Evolutionary conservation across 805 yeast species (phyloP).

Genomic region (Metschnikowia koreensis): DNA sequence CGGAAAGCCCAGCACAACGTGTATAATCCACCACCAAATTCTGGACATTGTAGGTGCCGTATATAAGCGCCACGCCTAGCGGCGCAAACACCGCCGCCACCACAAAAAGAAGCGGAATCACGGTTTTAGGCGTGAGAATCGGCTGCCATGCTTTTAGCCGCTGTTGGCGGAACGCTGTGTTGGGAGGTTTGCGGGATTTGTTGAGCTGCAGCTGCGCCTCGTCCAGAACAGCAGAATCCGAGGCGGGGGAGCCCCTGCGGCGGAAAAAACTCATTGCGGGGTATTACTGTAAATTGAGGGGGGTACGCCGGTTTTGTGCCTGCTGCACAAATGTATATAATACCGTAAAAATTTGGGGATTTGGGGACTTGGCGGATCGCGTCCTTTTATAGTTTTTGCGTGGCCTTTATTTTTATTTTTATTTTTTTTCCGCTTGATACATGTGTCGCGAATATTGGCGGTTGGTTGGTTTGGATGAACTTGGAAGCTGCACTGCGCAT

Average conservation of each 20-base stretch:
- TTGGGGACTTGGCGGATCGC: not conserved
- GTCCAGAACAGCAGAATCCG: slow-evolving; percentile 18
- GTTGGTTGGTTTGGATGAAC: too few species aligned
- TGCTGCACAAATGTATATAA: too few species aligned
- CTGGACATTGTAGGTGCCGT: slow-evolving; percentile 78
- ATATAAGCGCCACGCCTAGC: slow-evolving; percentile 79
- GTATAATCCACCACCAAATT: slow-evolving; percentile 74
- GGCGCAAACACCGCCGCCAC: slow-evolving; percentile 84
- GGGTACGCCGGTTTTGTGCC: not conserved
- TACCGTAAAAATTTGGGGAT: too few species aligned
- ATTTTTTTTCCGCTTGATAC: not conserved
- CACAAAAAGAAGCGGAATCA: slow-evolving; percentile 75
- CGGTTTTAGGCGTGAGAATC: slow-evolving; percentile 86
- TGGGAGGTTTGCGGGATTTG: slow-evolving; percentile 44
- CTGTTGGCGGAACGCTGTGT: slow-evolving; percentile 80
- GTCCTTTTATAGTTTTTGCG: not conserved
- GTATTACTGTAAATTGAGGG: not conserved
- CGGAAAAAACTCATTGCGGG: slow-evolving; percentile 30
- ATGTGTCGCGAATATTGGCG: too few species aligned
- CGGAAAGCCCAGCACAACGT: slow-evolving; percentile 51
- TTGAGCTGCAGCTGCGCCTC: slow-evolving; percentile 14
- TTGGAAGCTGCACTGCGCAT: too few species aligned
- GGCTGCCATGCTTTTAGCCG: slow-evolving; percentile 77
- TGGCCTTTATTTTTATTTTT: too few species aligned
- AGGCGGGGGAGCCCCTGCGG: slow-evolving; percentile 28